These are phyloP conservation scores for Gelatoporia subvermispora DNA, from an alignment of 768 basidiomycete genomes.

Conservation along the genomic window DNA sequence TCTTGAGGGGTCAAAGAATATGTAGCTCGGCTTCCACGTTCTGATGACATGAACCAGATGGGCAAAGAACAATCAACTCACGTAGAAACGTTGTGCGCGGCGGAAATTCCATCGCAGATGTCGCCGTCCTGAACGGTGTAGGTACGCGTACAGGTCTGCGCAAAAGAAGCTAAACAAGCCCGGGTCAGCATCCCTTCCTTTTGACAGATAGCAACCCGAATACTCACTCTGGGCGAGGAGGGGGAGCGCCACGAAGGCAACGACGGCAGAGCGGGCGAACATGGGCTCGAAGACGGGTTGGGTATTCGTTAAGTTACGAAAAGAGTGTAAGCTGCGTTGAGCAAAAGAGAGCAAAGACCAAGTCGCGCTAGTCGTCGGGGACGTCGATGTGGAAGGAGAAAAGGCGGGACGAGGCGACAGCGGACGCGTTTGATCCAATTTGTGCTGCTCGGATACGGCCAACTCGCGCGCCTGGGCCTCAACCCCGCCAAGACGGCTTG, in stretches of 20 bases:
- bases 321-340: slow-evolving; percentile 19
- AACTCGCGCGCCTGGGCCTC: too few species aligned
- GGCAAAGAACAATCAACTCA: slow-evolving; percentile 31
- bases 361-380: slow-evolving; percentile 17
- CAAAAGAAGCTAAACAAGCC: slow-evolving; percentile 10
- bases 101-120: slow-evolving; percentile 66
- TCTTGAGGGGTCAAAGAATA: too few species aligned
- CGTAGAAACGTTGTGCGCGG: slow-evolving; percentile 57
- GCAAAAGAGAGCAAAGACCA: slow-evolving; percentile 6
- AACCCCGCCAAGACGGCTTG: too few species aligned
- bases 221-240: slow-evolving; percentile 40
- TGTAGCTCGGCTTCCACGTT: too few species aligned
- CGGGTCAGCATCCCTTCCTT: neutral
- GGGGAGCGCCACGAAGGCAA: slow-evolving; percentile 41
- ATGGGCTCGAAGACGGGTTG: slow-evolving; percentile 26
- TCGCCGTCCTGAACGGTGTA: slow-evolving; percentile 56
- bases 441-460: too few species aligned
- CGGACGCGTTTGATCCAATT: too few species aligned
- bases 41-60: too few species aligned
- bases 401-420: neutral
- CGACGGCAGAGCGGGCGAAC: slow-evolving; percentile 34
- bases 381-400: slow-evolving; percentile 13
- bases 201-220: neutral
- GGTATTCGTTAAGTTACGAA: slow-evolving; percentile 10
- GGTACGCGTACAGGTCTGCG: slow-evolving; percentile 46